Evolutionary conservation across 768 basidiomycete genomes (phyloP), one percentile per base, ranked within the genome.

Genomic region (Asterophora parasitica): DNA sequence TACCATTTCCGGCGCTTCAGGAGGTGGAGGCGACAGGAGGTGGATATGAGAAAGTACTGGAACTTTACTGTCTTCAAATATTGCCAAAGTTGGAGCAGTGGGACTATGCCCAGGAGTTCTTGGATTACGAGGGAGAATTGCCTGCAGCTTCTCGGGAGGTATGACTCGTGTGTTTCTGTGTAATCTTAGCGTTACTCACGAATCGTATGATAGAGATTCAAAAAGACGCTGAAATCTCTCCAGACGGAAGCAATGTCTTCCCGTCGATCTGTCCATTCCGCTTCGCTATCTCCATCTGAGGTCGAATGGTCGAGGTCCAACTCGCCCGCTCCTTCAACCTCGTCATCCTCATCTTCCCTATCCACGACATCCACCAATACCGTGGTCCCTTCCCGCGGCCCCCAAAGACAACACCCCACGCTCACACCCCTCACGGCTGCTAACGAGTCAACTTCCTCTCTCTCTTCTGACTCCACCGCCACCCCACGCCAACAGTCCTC

Each of bases 301-400:
- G 58, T 16, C 51, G 66, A 48, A 6, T 60, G 64, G 42, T 58
- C 73, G 38, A 71, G 72, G 19, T 52, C 71, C 12, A 61, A 64
- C 50, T 76, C 77, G 2, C 82, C 76, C 20, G 66, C 77, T 11
- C 74, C 78, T 2, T 81, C 83, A 0, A 69, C 80, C 3, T 75
- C 79, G 0, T 79, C 81, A 0, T 85, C 85, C 0, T 80, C 80
- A 0, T 84, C 87, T 0, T 84, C 85, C 3, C 67, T 83, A 26
- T 88, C 86, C 0, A 86, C 84, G 7, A 73, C 77, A 2, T 88
- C 86, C 0, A 86, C 82, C 19, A 83, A 82, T 53, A 89, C 88
- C 4, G 73, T 81, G 2, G 81, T 85, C 16, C 86, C 85, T 12
- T 32, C 72, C 3, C 59, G 60, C 12, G 58, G 57, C 19, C 42